phyloP scores from a whole-genome alignment of 805 yeast genomes.

The Candida maris region DNA sequence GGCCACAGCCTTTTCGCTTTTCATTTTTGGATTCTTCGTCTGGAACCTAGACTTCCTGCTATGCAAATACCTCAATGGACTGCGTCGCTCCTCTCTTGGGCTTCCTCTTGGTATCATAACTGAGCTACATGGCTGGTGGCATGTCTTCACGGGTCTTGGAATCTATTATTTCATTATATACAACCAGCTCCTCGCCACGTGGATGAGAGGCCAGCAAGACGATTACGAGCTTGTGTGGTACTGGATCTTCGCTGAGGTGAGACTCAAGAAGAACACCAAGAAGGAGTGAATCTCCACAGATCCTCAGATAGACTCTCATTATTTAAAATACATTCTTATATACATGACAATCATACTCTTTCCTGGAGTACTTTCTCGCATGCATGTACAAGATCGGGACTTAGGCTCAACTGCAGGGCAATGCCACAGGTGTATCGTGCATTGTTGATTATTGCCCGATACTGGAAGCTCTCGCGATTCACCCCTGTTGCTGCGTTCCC shows the following conservation, averaged over 20 bases:
- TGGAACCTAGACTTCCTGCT: slow-evolving; percentile 90
- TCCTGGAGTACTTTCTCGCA: background rate
- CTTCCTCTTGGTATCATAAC: slow-evolving; percentile 81
- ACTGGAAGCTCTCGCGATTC: background rate
- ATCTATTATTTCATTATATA: slow-evolving; percentile 82
- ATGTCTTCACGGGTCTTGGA: slow-evolving; percentile 78
- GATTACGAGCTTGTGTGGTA: slow-evolving; percentile 57
- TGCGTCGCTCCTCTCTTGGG: slow-evolving; percentile 61
- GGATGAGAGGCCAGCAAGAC: slow-evolving; percentile 54
- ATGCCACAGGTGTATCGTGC: background rate
- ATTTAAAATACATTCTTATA: background rate
- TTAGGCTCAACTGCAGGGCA: background rate
- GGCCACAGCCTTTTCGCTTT: slow-evolving; percentile 35
- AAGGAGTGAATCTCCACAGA: slow-evolving; percentile 4
- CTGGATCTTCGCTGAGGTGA: slow-evolving; percentile 51
- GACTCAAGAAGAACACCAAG: slow-evolving; percentile 19
- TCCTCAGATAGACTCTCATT: slow-evolving; percentile 14
- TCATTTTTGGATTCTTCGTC: slow-evolving; percentile 69
- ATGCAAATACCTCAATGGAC: slow-evolving; percentile 54
- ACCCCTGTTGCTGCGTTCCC: background rate
- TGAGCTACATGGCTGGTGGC: slow-evolving; percentile 99
- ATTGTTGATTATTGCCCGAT: background rate
- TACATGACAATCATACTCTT: too few relatives aligned
- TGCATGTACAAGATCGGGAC: background rate
- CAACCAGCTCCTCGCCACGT: slow-evolving; percentile 68